Percentiles rank a stretch among this genome's conserved stretches.
phyloP scores from a whole-genome alignment of 768 basidiomycete species.

The Cantharellus anzutake region DNA sequence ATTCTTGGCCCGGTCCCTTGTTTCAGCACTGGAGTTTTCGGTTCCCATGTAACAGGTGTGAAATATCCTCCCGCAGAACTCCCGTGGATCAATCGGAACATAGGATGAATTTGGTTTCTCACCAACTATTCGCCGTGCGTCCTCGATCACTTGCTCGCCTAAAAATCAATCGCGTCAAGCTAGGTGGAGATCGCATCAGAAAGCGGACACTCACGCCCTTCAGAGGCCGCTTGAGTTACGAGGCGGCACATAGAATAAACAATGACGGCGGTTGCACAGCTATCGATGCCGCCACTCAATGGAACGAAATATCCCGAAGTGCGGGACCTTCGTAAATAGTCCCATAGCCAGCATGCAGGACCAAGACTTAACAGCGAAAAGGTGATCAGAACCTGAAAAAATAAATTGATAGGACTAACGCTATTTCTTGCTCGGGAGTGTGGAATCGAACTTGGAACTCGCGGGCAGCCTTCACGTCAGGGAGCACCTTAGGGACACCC shows the following conservation, averaged over 20 bases:
- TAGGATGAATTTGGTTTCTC: constrained; percentile 69
- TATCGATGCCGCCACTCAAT: constrained; percentile 90
- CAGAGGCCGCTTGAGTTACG: constrained; percentile 57
- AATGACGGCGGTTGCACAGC: constrained; percentile 90
- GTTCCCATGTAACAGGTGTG: constrained; percentile 99
- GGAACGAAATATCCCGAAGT: constrained; percentile 93
- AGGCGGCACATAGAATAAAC: constrained; percentile 93
- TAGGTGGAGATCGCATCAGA: neutral
- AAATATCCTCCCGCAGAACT: constrained; percentile 75
- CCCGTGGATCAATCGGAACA: constrained; percentile 67
- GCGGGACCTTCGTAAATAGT: constrained; percentile 84
- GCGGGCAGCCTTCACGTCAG: constrained; percentile 33
- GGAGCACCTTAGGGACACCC: constrained; percentile 39
- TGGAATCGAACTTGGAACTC: constrained; percentile 50
- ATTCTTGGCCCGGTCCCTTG: constrained; percentile 67
- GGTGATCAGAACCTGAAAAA: constrained; percentile 1
- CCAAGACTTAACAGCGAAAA: constrained; percentile 41
- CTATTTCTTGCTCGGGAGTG: constrained; percentile 88
- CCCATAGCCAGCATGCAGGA: constrained; percentile 99
- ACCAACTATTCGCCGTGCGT: constrained; percentile 77
- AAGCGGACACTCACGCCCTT: constrained; percentile 36
- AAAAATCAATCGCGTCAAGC: constrained; percentile 1
- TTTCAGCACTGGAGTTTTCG: constrained; percentile 81
- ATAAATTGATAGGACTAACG: constrained; percentile 35
- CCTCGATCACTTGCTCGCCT: constrained; percentile 75